Conservation (phyloP, 1,284 basidiomycete species). For the Ceratobasidium theobromae region DNA sequence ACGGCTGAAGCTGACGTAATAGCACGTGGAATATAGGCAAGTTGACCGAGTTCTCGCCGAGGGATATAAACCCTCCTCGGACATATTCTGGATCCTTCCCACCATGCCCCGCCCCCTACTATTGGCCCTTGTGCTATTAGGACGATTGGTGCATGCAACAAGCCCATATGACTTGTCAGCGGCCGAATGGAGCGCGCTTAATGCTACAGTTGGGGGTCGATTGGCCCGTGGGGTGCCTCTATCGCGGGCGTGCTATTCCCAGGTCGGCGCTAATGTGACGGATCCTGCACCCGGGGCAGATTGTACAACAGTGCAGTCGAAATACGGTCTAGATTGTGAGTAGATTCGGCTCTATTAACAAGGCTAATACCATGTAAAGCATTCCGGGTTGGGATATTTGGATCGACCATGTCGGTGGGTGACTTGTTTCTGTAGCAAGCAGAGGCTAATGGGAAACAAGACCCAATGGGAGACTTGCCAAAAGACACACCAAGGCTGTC, state of each 20-base stretch:
- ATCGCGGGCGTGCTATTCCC: not conserved
- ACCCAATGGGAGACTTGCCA: constrained; percentile 27
- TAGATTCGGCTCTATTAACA: not conserved
- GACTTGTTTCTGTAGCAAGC: not conserved
- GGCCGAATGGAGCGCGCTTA: constrained; percentile 16
- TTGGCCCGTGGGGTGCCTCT: not conserved
- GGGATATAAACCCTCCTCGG: no score
- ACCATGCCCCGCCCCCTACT: not conserved
- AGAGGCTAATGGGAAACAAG: not conserved
- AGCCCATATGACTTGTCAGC: not conserved
- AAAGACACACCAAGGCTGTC: constrained; percentile 11
- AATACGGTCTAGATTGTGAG: constrained; percentile 13
- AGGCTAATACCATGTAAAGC: not conserved
- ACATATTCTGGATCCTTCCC: no score
- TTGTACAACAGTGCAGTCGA: constrained; percentile 18
- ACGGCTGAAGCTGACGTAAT: no score
- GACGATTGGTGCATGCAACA: not conserved
- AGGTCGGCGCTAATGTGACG: not conserved
- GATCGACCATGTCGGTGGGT: constrained; percentile 5
- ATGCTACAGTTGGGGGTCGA: constrained; percentile 17
- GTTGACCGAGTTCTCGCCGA: no score
- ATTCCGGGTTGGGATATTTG: constrained; percentile 5
- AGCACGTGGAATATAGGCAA: no score
- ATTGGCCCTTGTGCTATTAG: not conserved
- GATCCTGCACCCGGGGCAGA: not conserved